Conservation (phyloP, 2,329 filamentous ascomycete genomes). For the Phoma sp. region DNA sequence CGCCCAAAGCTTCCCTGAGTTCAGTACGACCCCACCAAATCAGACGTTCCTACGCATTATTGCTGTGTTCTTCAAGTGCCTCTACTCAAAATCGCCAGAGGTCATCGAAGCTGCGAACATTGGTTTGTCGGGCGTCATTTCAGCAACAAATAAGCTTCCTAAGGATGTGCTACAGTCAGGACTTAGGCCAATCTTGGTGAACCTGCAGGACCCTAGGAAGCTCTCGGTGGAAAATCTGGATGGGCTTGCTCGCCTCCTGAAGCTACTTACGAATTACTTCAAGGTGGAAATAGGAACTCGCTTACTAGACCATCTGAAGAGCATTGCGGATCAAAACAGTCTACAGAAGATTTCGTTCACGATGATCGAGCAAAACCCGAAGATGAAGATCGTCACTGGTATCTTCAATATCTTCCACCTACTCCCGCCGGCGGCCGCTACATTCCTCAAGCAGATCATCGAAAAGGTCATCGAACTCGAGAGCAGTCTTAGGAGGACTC, state of each 20-base stretch:
- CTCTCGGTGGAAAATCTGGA: slow-evolving; percentile 89
- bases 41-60: slow-evolving; percentile 73
- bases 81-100: slow-evolving; percentile 90
- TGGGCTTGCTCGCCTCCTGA: slow-evolving; percentile 86
- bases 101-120: slow-evolving; percentile 94
- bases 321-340: slow-evolving; percentile 79
- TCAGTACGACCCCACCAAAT: slow-evolving; percentile 76
- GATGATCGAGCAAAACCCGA: slow-evolving; percentile 87
- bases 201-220: slow-evolving; percentile 90
- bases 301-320: slow-evolving; percentile 91
- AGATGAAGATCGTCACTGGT: slow-evolving; percentile 93
- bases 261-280: slow-evolving; percentile 96
- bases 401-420: slow-evolving; percentile 98
- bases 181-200: slow-evolving; percentile 92
- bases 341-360: slow-evolving; percentile 94
- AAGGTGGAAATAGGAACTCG: slow-evolving; percentile 97
- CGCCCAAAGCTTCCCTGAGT: slow-evolving; percentile 92
- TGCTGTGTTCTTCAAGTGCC: slow-evolving; percentile 94
- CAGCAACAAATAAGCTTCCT: slow-evolving; percentile 87
- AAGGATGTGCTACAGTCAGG: slow-evolving; percentile 96
- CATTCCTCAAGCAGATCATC: slow-evolving; percentile 89
- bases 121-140: slow-evolving; percentile 85
- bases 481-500: slow-evolving; percentile 81
- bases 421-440: slow-evolving; percentile 86
- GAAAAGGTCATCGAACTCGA: slow-evolving; percentile 91